Base-by-base conservation (phyloP, 163 green algal genomes). In the Volvox carteri region DNA sequence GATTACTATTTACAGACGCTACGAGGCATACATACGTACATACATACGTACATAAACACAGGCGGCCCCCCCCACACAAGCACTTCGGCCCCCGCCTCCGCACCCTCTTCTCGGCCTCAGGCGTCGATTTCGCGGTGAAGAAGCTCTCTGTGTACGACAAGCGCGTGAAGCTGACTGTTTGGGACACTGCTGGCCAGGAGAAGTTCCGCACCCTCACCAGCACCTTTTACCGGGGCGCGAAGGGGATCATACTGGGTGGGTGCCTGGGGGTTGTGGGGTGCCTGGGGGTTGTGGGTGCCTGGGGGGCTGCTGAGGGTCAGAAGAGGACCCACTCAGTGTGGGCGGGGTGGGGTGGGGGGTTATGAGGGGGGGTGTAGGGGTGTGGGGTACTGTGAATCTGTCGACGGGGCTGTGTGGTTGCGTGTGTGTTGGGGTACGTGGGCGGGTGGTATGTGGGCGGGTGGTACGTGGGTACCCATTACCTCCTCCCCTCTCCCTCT, bases 161-260 rank as follows among this genome's bases (percentile, higher is more conserved):
- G 60, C 73, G 72, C 75, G 44, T 86, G 8, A 90, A 90, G 85
- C 75, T 90, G 58, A 90, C 74, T 8, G 39, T 90, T 19, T 90
- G 85, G 85, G 85, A 90, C 58, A 90, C 85, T 3, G 84, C 84
- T 19, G 84, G 84, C 3, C 84, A 89, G 72, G 84, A 89, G 91
- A 93, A 96, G 33, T 99, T 99, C 91, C 91, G 97, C 33, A 99
- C 97, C 1, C 85, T 99, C 28, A 99, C 97, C 33, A 97, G 93
- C 92, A 97, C 93, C 84, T 99, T 98, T 92, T 99, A 99, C 89
- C 90, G 97, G 5, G 97, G 97, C 30, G 97, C 97, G 12, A 96
- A 98, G 65, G 97, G 96, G 23, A 95, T 99, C 41, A 96, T 98
- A 28, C 94, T 98, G 58, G 83, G 83, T 88, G 83, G 14, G 81